These are phyloP conservation scores for Margaritispora aquatica DNA, from an alignment of 495 filamentous ascomycete species.

Conservation along the genomic window DNA sequence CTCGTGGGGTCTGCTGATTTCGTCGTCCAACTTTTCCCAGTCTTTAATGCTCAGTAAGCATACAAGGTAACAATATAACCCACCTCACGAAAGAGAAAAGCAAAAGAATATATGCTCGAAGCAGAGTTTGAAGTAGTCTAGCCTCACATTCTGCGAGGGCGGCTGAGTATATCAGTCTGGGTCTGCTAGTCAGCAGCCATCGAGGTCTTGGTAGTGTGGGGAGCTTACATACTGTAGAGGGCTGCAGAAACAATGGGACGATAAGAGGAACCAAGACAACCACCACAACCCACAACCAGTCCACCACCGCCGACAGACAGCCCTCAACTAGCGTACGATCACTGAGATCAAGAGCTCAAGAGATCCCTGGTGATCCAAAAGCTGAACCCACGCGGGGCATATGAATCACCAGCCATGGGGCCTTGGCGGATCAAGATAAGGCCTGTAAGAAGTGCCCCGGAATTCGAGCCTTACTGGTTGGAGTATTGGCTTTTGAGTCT, in stretches of 20 bases:
- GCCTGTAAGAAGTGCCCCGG: not conserved
- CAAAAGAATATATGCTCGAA: not conserved
- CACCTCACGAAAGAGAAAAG: not conserved
- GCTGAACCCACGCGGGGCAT: conserved; percentile 4
- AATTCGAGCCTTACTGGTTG: not conserved
- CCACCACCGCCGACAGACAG: too few species aligned
- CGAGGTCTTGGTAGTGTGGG: not conserved
- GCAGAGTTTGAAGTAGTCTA: not conserved
- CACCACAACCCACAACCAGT: too few species aligned
- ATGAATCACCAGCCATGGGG: not conserved
- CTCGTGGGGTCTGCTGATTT: not conserved
- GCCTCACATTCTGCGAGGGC: not conserved
- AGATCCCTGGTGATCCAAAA: too few species aligned
- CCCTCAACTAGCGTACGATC: not conserved
- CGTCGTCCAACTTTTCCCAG: too few species aligned
- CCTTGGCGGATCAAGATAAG: not conserved
- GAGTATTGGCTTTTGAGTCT: not conserved
- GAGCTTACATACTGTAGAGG: too few species aligned
- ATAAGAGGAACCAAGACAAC: not conserved
- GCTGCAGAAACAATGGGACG: not conserved
- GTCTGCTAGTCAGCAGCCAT: not conserved
- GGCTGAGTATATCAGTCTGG: not conserved
- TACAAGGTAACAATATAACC: not conserved
- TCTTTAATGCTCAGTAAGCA: not conserved
- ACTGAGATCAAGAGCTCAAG: too few species aligned